Conservation (phyloP, 192 early-diverging fungal species). For the Polychytrium aggregatum region DNA sequence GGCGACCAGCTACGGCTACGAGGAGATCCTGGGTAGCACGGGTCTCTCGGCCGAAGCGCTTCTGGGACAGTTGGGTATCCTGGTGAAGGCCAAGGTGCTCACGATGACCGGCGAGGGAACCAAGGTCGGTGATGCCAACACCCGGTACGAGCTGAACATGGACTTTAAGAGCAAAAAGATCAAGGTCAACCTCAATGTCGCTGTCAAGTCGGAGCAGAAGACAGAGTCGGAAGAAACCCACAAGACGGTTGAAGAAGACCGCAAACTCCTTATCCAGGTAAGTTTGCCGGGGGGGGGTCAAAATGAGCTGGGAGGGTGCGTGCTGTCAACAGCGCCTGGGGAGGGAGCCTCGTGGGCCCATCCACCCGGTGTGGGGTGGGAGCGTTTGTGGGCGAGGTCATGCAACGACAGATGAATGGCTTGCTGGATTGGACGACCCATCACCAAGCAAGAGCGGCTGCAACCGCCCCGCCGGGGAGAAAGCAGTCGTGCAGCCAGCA, state of each 20-base stretch:
- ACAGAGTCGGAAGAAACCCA: constrained; percentile 84
- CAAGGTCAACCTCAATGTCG: constrained; percentile 76
- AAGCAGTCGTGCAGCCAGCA: no score
- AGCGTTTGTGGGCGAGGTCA: no score
- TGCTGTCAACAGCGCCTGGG: no score
- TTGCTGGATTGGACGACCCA: no score
- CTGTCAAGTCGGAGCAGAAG: constrained; percentile 82
- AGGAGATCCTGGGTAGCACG: constrained; percentile 66
- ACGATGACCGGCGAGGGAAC: constrained; percentile 28
- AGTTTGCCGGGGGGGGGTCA: no score
- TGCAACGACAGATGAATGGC: no score
- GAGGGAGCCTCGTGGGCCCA: no score
- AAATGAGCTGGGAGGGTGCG: no score
- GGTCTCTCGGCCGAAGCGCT: constrained; percentile 59
- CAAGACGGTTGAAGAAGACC: constrained; percentile 83
- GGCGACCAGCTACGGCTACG: constrained; percentile 59
- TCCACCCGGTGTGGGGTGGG: no score
- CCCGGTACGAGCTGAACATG: constrained; percentile 64
- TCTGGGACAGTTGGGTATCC: constrained; percentile 52
- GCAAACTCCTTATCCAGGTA: constrained; percentile 86
- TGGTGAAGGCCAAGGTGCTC: constrained; percentile 80
- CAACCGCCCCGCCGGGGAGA: no score
- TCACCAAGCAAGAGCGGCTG: no score
- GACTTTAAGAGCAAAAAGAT: constrained; percentile 73
- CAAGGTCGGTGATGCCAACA: constrained; percentile 37